phyloP scores from a whole-genome alignment of 441 rosid species.

The Eruca vesicaria region DNA sequence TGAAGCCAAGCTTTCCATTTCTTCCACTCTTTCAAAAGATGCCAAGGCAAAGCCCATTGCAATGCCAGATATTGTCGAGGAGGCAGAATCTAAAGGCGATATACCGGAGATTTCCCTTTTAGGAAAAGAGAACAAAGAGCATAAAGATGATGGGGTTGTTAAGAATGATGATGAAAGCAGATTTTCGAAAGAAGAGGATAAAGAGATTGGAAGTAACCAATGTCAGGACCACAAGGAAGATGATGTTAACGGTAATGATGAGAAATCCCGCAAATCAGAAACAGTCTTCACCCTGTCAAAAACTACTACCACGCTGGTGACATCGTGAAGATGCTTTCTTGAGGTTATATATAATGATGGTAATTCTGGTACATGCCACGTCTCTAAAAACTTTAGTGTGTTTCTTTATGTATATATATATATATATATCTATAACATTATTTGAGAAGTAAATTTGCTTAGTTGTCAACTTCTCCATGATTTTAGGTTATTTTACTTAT shows the following conservation, averaged over 20 bases:
- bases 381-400: slow-evolving; percentile 16
- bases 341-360: slow-evolving; percentile 31
- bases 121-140: slow-evolving; percentile 23
- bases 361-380: slow-evolving; percentile 31
- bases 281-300: slow-evolving; percentile 40
- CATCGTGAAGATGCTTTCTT: slow-evolving; percentile 39
- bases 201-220: slow-evolving; percentile 33
- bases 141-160: slow-evolving; percentile 40
- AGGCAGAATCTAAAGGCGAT: slow-evolving; percentile 39
- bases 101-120: slow-evolving; percentile 26
- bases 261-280: slow-evolving; percentile 39
- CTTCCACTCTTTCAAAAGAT: slow-evolving; percentile 46
- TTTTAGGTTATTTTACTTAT: no score
- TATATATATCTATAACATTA: no score
- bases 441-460: no score
- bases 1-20: slow-evolving; percentile 51
- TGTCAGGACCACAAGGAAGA: slow-evolving; percentile 32
- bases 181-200: slow-evolving; percentile 34
- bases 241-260: slow-evolving; percentile 36
- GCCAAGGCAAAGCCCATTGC: slow-evolving; percentile 31
- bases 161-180: slow-evolving; percentile 36
- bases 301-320: slow-evolving; percentile 43
- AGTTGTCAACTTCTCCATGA: no score
- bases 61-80: slow-evolving; percentile 38
- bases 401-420: slow-evolving; percentile 12